These are phyloP conservation scores for Garcia nutans DNA, from an alignment of 345 rosid genomes.

Conservation along the genomic window DNA sequence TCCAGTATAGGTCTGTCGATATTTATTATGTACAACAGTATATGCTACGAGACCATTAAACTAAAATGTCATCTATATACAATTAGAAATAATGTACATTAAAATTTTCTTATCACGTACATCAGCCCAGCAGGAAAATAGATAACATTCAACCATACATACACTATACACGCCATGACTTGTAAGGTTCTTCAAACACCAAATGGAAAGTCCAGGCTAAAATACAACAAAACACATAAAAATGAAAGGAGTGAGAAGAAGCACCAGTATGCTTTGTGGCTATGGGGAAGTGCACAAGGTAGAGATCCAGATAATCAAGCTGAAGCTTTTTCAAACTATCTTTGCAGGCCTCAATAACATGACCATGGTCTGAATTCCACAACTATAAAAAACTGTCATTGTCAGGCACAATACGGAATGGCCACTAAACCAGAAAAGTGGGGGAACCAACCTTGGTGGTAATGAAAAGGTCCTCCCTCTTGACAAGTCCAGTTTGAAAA, in stretches of 20 bases:
- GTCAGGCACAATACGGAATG: not conserved
- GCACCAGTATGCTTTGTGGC: conserved; percentile 82
- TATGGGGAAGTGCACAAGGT: conserved; percentile 81
- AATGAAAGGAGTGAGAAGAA: not conserved
- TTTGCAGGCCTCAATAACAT: conserved; percentile 80
- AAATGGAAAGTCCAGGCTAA: not conserved
- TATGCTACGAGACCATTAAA: not conserved
- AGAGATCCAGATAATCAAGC: conserved; percentile 85
- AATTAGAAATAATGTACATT: not conserved
- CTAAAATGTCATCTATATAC: not conserved
- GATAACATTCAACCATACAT: too few species aligned
- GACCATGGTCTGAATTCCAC: conserved; percentile 97
- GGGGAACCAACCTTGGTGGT: conserved; percentile 64
- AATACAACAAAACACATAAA: not conserved
- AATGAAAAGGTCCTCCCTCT: conserved; percentile 80
- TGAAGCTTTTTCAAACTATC: conserved; percentile 84
- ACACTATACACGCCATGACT: not conserved
- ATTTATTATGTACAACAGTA: not conserved
- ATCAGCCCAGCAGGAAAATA: too few species aligned
- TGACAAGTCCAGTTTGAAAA: conserved; percentile 56
- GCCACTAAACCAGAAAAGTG: not conserved
- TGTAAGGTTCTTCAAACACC: not conserved
- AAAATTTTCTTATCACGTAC: not conserved
- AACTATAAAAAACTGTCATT: conserved; percentile 42
- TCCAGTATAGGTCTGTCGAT: not conserved